Conservation (phyloP, 2,329 filamentous ascomycete genomes). For the Colletotrichum falcatum region DNA sequence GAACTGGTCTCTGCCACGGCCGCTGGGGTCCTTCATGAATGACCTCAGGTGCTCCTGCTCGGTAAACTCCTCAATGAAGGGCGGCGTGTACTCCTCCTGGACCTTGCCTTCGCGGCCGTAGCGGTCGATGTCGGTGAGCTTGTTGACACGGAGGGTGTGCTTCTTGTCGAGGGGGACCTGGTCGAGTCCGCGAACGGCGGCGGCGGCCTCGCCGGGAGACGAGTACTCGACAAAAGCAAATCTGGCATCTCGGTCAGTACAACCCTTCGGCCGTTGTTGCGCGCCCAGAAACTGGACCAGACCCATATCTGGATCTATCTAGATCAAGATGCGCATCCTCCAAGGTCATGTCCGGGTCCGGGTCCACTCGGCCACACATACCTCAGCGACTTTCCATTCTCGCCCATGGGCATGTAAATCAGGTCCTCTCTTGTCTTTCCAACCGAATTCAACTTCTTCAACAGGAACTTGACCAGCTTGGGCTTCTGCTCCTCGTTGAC, state of each 20-base stretch:
- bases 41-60: conserved; percentile 96
- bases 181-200: conserved; percentile 90
- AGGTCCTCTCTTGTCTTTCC: conserved; percentile 88
- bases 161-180: conserved; percentile 93
- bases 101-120: conserved; percentile 94
- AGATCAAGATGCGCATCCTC: neutral
- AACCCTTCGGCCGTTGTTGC: neutral
- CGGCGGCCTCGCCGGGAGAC: conserved; percentile 87
- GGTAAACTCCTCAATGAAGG: conserved; percentile 84
- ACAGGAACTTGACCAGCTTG: conserved; percentile 95
- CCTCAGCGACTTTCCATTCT: conserved; percentile 88
- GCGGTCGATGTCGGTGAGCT: conserved; percentile 96
- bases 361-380: conserved; percentile 58
- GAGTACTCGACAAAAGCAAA: conserved; percentile 98
- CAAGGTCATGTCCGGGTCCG: neutral
- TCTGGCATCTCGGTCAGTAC: conserved; percentile 59
- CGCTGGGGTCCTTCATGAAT: conserved; percentile 85
- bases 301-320: neutral
- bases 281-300: neutral
- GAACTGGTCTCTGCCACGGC: conserved; percentile 92
- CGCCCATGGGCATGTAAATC: conserved; percentile 93
- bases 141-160: conserved; percentile 96
- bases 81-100: conserved; percentile 88
- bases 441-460: conserved; percentile 90
- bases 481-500: conserved; percentile 92